Evolutionary conservation across 805 yeast genomes (phyloP), one percentile per base, ranked within the genome.

Genomic region (Jamesozyma spencerorum): DNA sequence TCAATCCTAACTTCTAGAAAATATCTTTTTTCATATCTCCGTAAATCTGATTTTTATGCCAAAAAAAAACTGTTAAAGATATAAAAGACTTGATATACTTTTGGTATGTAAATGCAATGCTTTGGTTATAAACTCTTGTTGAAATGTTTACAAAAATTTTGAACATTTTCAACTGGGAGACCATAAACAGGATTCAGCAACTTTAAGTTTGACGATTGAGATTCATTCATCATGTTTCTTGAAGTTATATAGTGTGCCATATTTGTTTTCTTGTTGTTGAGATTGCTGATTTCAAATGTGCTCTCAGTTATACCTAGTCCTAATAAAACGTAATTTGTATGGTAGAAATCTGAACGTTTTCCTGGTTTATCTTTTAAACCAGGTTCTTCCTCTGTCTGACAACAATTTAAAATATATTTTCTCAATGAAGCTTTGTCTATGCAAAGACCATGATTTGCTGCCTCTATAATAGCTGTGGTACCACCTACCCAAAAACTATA

Each of bases 401-500:
- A 78, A 55, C 96, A 87, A 46, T 72, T 68, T 22, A 86, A 58
- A 3, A 85, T 74, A 56, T 85, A 92, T 38, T 74, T 70, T 40
- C 69, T 73, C 34, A 90, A 62, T 1, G 74, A 77, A 8, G 70
- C 65, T 44, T 87, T 71, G 43, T 78, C 69, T 44, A 81, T 54
- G 43, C 71, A 47, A 27, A 44, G 18, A 15, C 45, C 41, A 42
- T 47, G 45, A 4, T 64, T 60, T 1, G 56, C 51, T 2, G 59
- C 54, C 13, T 56, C 64, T 1, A 66, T 28, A 1, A 80, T 64
- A 0, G 72, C 65, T 44, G 84, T 92, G 3, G 86, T 58, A 0
- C 86, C 94, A 1, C 97, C 97, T 2, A 87, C 81, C 98, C 98
- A 92, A 60, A 82, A 90, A 55, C 90, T 77, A 58, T 92, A 92